phyloP scores from a whole-genome alignment of 2,329 filamentous ascomycete species.

The Aschersonia sp. region DNA sequence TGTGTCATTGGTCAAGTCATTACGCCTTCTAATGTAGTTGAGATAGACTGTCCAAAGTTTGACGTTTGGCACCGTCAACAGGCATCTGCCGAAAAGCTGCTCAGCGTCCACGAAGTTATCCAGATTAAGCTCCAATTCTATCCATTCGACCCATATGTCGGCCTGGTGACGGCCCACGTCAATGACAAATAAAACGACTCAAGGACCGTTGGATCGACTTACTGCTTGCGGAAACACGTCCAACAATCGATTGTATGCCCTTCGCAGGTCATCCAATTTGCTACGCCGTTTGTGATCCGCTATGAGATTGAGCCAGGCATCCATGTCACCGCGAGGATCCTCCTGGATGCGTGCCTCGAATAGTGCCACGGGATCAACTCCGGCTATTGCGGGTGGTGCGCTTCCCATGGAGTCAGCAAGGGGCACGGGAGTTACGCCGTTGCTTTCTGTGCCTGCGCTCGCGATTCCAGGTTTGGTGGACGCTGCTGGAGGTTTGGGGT shows the following conservation, averaged over 20 bases:
- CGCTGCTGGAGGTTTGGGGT: not conserved
- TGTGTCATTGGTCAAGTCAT: slow-evolving; percentile 68
- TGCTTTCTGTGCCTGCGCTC: slow-evolving; percentile 5
- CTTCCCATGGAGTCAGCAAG: slow-evolving; percentile 13
- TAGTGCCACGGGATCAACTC: slow-evolving; percentile 56
- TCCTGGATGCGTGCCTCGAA: slow-evolving; percentile 86
- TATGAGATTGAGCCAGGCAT: slow-evolving; percentile 83
- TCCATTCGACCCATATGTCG: slow-evolving; percentile 80
- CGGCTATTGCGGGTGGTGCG: slow-evolving; percentile 23
- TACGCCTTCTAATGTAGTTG: slow-evolving; percentile 84
- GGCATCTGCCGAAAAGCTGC: slow-evolving; percentile 65
- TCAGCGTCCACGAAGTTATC: slow-evolving; percentile 74
- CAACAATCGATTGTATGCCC: slow-evolving; percentile 74
- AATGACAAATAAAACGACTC: not conserved
- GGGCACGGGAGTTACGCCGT: slow-evolving; percentile 8
- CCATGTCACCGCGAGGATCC: slow-evolving; percentile 82
- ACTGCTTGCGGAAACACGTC: slow-evolving; percentile 82
- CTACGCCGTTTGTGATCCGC: slow-evolving; percentile 69
- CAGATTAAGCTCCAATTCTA: slow-evolving; percentile 76
- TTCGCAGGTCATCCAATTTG: slow-evolving; percentile 68
- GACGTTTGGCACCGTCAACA: slow-evolving; percentile 69
- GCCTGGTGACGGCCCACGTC: slow-evolving; percentile 43
- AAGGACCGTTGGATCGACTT: slow-evolving; percentile 29
- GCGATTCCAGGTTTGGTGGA: slow-evolving; percentile 1
- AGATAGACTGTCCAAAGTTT: slow-evolving; percentile 87